Evolutionary conservation across 176 grass and related monocot genomes (phyloP), one percentile per base, ranked within the genome.

Genomic region (Carex kokanica): DNA sequence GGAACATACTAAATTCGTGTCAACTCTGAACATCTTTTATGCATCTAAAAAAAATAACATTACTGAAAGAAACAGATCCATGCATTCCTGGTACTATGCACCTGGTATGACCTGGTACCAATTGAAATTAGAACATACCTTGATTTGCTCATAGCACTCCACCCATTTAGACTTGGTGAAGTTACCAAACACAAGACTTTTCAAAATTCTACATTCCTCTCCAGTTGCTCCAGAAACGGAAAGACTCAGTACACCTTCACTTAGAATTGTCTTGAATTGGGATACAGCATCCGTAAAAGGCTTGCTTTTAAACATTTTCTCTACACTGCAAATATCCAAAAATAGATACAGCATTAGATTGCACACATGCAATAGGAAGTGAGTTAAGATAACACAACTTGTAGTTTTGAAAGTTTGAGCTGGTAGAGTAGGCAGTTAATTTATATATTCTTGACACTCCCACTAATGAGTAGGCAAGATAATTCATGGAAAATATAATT

Each of bases 181-280:
- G 47, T 83, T 79, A 47, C 34, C 78, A 64, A 86, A 86, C 67
- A 86, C 70, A 21, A 72, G 80, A 63, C 71, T 89, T 47, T 86
- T 86, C 58, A 86, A 86, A 54, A 58, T 72, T 66, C 60, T 86
- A 63, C 84, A 83, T 20, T 86, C 71, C 52, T 89, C 88, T 78
- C 4, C 60, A 80, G 84, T 69, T 64, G 70, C 70, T 55, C 70
- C 61, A 4, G 84, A 72, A 21, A 89, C 49, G 12, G 84, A 84
- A 49, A 83, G 79, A 72, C 54, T 53, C 18, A 86, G 84, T 71
- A 83, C 24, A 6, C 88, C 88, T 83, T 89, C 88, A 61, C 71
- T 47, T 82, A 83, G 69, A 43, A 89, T 55, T 78, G 67, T 66
- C 57, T 89, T 84, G 54, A 86, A 89, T 51, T 71, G 27, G 55